Evolutionary conservation across 2,329 filamentous ascomycete species (phyloP).

Genomic region (Aspergillus unguis): DNA sequence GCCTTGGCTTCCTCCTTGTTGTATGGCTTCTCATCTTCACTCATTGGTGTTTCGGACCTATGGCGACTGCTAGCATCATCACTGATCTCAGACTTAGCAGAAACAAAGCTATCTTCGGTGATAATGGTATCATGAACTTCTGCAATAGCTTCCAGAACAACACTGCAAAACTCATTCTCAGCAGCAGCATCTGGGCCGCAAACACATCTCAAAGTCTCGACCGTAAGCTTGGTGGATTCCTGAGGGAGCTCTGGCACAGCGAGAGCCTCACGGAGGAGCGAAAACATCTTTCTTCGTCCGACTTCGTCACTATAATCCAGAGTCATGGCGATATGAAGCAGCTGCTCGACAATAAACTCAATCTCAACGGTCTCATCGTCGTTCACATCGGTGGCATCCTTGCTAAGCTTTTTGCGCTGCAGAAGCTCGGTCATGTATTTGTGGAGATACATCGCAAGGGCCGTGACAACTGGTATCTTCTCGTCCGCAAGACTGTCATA

Average conservation of each 20-base stretch:
- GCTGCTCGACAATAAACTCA: conserved; percentile 93
- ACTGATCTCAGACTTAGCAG: conserved; percentile 80
- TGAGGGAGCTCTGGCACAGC: conserved; percentile 86
- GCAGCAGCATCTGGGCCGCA: conserved; percentile 60
- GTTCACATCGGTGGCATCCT: conserved; percentile 58
- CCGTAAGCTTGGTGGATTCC: conserved; percentile 81
- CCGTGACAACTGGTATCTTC: conserved; percentile 92
- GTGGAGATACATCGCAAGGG: conserved; percentile 81
- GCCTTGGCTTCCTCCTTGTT: conserved; percentile 65
- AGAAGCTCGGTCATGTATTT: conserved; percentile 64
- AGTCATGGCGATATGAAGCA: conserved; percentile 86
- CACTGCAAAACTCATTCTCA: conserved; percentile 49
- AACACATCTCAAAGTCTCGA: conserved; percentile 77
- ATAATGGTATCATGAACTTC: conserved; percentile 95
- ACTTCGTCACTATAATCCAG: conserved; percentile 98
- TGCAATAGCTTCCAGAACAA: conserved; percentile 83
- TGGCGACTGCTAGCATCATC: conserved; percentile 55
- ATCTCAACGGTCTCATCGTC: conserved; percentile 84
- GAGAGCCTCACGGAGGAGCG: conserved; percentile 78
- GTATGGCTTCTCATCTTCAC: conserved; percentile 57
- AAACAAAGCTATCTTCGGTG: conserved; percentile 82
- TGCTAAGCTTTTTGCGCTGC: conserved; percentile 35
- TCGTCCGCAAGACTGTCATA: conserved; percentile 77
- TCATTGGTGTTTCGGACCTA: conserved; percentile 44
- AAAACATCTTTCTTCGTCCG: conserved; percentile 92